phyloP scores from a whole-genome alignment of 768 basidiomycete genomes.

The Calocera cornea region DNA sequence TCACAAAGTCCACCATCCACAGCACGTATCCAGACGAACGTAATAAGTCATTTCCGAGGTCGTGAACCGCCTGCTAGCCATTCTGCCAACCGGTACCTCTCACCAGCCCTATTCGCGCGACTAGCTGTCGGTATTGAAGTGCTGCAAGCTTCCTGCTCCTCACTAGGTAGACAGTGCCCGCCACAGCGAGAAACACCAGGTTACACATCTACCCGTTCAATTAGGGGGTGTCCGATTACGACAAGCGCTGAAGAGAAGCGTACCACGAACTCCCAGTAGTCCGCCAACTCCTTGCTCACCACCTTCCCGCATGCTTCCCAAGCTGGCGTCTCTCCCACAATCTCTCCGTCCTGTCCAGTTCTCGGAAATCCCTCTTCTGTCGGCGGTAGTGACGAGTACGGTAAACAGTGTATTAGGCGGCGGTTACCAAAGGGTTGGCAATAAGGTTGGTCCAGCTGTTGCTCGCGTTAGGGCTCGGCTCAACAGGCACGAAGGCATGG shows the following conservation, averaged over 20 bases:
- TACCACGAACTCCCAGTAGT: constrained; percentile 84
- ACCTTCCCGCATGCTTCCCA: constrained; percentile 94
- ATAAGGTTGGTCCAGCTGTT: constrained; percentile 69
- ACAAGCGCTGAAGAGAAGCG: constrained; percentile 25
- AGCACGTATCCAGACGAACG: no score
- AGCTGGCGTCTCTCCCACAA: constrained; percentile 43
- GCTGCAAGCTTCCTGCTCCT: constrained; percentile 56
- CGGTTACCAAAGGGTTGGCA: constrained; percentile 95
- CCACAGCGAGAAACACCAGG: constrained; percentile 50
- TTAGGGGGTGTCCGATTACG: background rate
- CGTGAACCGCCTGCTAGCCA: background rate
- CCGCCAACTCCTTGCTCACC: constrained; percentile 57
- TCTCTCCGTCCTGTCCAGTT: constrained; percentile 6
- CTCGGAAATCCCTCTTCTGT: constrained; percentile 5
- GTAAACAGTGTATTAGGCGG: constrained; percentile 68
- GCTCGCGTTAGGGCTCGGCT: background rate
- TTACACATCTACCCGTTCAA: constrained; percentile 34
- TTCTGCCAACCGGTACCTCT: background rate
- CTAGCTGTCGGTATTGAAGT: constrained; percentile 66
- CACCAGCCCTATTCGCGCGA: constrained; percentile 65
- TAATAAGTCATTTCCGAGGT: no score
- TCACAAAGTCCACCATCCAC: no score
- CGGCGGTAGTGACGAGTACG: constrained; percentile 12
- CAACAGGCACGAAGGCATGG: constrained; percentile 5
- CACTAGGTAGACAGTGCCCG: constrained; percentile 50